Conservation (phyloP, 306 rosid genomes). For the Echinosophora koreensis region DNA sequence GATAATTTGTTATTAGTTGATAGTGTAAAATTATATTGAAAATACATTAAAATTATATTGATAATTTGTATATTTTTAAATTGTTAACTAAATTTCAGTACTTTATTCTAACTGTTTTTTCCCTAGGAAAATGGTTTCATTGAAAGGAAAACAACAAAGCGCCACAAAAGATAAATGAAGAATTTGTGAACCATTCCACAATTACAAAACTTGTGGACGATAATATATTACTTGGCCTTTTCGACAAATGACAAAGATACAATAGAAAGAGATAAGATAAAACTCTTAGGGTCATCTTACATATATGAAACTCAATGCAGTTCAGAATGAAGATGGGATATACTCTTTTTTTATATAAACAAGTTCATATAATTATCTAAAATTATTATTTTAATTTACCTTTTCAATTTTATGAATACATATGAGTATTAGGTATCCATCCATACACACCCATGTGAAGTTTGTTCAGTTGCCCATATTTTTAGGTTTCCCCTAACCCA, state of each 20-base stretch:
- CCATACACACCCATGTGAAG: conserved; percentile 39
- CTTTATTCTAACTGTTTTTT: background rate
- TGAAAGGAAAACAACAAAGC: background rate
- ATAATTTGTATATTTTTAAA: background rate
- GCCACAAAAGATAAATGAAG: background rate
- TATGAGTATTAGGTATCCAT: background rate
- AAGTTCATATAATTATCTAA: background rate
- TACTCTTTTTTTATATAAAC: background rate
- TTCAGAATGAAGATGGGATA: background rate
- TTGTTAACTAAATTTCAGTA: background rate
- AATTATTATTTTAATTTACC: background rate
- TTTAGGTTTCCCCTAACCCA: conserved; percentile 20
- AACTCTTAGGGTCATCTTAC: background rate
- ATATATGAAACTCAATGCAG: background rate
- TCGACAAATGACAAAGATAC: background rate
- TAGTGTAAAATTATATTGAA: too few species aligned
- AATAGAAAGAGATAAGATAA: background rate
- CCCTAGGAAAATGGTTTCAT: background rate
- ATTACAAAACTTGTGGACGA: background rate
- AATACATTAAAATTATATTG: too few species aligned
- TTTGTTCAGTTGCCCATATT: conserved; percentile 34
- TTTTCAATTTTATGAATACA: conserved; percentile 6
- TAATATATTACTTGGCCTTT: too few species aligned
- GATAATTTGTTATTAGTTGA: too few species aligned
- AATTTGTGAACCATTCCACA: background rate